These are phyloP conservation scores for Chrysochromulina tobinii DNA, from an alignment of 78 protist genomes.

Conservation along the genomic window DNA sequence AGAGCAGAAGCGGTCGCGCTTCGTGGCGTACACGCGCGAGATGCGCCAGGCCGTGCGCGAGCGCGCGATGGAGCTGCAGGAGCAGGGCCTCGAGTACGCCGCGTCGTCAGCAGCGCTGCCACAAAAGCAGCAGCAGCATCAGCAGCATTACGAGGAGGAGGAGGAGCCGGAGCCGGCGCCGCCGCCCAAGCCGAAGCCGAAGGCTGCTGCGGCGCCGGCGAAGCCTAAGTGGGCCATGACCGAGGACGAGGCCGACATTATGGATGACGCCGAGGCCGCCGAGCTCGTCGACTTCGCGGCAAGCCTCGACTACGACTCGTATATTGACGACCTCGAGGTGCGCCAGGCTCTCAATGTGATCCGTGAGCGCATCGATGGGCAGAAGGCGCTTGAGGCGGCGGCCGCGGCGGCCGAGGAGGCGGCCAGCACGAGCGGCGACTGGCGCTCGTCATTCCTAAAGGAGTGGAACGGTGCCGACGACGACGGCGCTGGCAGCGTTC, in stretches of 20 bases:
- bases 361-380: neutral
- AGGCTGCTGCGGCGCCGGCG: no score
- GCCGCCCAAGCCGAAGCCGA: neutral
- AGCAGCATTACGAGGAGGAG: neutral
- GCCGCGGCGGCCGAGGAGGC: neutral
- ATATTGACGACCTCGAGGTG: neutral
- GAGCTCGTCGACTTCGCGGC: neutral
- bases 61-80: no score
- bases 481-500: neutral
- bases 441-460: neutral
- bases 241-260: neutral
- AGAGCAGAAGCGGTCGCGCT: no score
- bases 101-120: neutral
- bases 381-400: neutral
- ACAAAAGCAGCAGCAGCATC: no score
- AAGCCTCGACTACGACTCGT: neutral
- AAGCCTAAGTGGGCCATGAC: constrained; percentile 14
- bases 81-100: neutral
- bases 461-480: neutral
- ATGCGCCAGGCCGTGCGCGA: no score
- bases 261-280: neutral
- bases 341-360: neutral
- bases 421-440: neutral
- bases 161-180: neutral
- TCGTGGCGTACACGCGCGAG: no score